Base-by-base conservation (phyloP, 768 basidiomycete species). In the Clitopilus hobsonii region DNA sequence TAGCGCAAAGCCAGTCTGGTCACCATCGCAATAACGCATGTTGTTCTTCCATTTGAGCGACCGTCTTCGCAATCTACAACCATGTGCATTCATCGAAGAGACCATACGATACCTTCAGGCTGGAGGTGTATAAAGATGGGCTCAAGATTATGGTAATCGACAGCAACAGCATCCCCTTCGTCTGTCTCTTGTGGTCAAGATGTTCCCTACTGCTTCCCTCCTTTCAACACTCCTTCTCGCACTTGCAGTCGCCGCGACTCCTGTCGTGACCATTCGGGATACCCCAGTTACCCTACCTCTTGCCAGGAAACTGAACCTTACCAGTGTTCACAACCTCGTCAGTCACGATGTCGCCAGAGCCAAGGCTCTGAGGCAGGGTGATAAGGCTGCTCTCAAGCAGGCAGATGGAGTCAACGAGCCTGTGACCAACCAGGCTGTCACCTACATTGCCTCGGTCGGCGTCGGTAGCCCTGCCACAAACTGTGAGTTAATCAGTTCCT, bases 391-490 rank as follows among this genome's bases (percentile, higher is more conserved):
- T 56, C 58, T 58, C 53, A 52, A 70, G 26, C 54, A 66, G 52
- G 68, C 73, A 20, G 62, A 74, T 22, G 73, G 78, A 28, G 73
- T 76, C 57, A 78, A 80, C 56, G 69, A 73, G 53, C 68, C 62
- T 23, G 68, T 73, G 30, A 58, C 65, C 49, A 71, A 74, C 53
- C 65, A 72, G 56, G 71, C 69, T 18, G 69, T 77, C 5, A 66
- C 68, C 32, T 83, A 84, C 65, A 63, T 75, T 51, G 75, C 79
- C 2, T 61, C 70, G 11, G 72, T 84, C 25, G 78, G 74, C 8
- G 74, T 86, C 26, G 85, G 85, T 48, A 77, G 62, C 56, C 84
- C 83, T 1, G 65, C 79, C 20, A 84, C 82, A 3, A 67, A 61
- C 20, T 85, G n/a, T n/a, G n/a, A n/a, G n/a, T n/a, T n/a, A n/a